Evolutionary conservation across 371 early-diverging fungal genomes (phyloP), one percentile per base, ranked within the genome.

Genomic region (Mucor sp.): DNA sequence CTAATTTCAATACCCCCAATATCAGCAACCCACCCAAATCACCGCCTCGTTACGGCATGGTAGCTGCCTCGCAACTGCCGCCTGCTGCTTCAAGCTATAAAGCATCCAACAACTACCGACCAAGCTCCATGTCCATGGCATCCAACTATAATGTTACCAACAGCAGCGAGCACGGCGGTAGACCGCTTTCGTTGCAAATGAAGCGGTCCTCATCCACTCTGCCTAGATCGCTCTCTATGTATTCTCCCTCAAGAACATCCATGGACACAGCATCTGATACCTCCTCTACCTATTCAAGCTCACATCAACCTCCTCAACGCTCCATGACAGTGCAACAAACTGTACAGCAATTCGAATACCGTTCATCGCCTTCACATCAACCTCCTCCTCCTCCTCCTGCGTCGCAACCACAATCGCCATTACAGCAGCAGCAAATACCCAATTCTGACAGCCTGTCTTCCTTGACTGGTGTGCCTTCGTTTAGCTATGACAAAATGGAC

Each of bases 401-500:
- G 27, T 14, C 12, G 27, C 63, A 63, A 17, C 33, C n/a, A 11
- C 48, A 39, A 14, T 50, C n/a, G 1, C 64, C 28, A 56, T 48
- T 41, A 4, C 55, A 39, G 15, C 67, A 27, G 15, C 66, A 63
- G 6, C 62, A 66, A 28, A 60, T 27, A n/a, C n/a, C 41, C 12
- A n/a, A 61, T n/a, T 57, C 57, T 32, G 53, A 53, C 4, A 53
- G 27, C 37, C 7, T 58, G 17, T 30, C 56, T 23, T 58, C 66
- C 1, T 33, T 59, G 39, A 37, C 48, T 17, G 67, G 67, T 3
- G 65, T 68, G 5, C 71, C 71, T 11, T 64, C 69, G 5, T 78
- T 82, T 63, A 71, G 72, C 6, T 62, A 37, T 21, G 62, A 70
- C 17, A 63, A 65, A 17, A 88, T 93, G 65, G 91, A 94, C 25